These are phyloP conservation scores for Scheffersomyces cryptocercus DNA, from an alignment of 1,139 yeast genomes.

Conservation along the genomic window DNA sequence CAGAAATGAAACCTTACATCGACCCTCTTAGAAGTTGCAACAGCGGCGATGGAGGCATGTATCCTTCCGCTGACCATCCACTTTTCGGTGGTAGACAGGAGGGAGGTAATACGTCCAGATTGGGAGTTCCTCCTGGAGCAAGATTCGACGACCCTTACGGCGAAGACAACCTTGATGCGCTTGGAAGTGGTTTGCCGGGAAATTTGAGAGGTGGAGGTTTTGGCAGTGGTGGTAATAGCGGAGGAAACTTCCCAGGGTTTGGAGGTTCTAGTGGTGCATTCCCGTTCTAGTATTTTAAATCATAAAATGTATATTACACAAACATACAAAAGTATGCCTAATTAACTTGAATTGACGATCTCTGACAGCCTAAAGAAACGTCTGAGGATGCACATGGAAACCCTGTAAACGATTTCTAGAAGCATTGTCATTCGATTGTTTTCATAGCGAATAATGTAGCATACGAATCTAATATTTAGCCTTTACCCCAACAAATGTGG, in stretches of 20 bases:
- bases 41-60: constrained; percentile 50
- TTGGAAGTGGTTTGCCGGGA: constrained; percentile 54
- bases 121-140: constrained; percentile 52
- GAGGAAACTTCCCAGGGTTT: constrained; percentile 9
- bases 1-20: constrained; percentile 40
- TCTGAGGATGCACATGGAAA: too few relatives aligned
- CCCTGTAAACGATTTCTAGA: too few relatives aligned
- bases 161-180: constrained; percentile 41
- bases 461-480: too few relatives aligned
- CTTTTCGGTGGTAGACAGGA: constrained; percentile 35
- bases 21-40: constrained; percentile 28
- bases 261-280: constrained; percentile 8
- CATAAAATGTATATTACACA: too few relatives aligned
- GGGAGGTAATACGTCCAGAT: constrained; percentile 23
- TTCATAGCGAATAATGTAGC: too few relatives aligned
- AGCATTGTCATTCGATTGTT: too few relatives aligned
- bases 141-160: constrained; percentile 57
- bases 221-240: constrained; percentile 6
- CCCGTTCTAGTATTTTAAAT: neutral
- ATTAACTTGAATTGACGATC: too few relatives aligned
- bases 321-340: too few relatives aligned
- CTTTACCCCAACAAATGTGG: too few relatives aligned
- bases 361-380: too few relatives aligned
- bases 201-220: constrained; percentile 27
- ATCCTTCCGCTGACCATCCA: constrained; percentile 53